Evolutionary conservation across 768 basidiomycete species (phyloP), one percentile per base, ranked within the genome.

Genomic region (Gloeopeniophorella convolvens): DNA sequence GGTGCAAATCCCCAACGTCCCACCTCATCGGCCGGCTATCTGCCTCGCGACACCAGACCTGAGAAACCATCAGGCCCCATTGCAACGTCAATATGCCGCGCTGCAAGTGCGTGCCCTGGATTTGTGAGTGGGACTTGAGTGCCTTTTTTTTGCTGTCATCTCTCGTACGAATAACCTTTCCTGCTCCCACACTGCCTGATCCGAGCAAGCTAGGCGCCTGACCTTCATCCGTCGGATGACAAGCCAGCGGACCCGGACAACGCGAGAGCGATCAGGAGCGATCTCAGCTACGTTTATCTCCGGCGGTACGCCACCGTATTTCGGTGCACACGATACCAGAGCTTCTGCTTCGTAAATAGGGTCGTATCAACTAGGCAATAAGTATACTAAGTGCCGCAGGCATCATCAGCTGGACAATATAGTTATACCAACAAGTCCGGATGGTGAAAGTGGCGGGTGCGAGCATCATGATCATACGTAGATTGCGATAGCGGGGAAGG

Each of bases 301-400:
- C 45, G 41, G 42, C 20, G 5, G 9, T n/a, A n/a, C 28, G 28
- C 44, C 35, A 24, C 36, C 37, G 43, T 51, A 41, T 28, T 42
- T 33, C 37, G 8, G 12, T 44, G 31, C 26, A 20, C 27, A 42
- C 35, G 31, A 21, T 21, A 53, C 28, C 41, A 24, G 1, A 13
- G 28, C n/a, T 15, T 37, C 36, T 20, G 26, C 36, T 46, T 31
- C 23, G 26, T 26, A 24, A 43, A 36, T 5, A 42, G 42, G n/a
- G 26, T 32, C 26, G n/a, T 42, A 35, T 37, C 34, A 43, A 43
- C 46, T 42, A 41, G 43, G 18, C 23, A 37, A 48, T 48, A 48
- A 54, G 16, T 51, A 24, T 37, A 39, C 42, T 48, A 54, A 45
- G 44, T 31, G 40, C 9, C 24, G 10, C 24, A 26, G 48, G 18